These are phyloP conservation scores for Chalara sp. DNA, from an alignment of 2,329 filamentous ascomycete genomes.

Conservation along the genomic window DNA sequence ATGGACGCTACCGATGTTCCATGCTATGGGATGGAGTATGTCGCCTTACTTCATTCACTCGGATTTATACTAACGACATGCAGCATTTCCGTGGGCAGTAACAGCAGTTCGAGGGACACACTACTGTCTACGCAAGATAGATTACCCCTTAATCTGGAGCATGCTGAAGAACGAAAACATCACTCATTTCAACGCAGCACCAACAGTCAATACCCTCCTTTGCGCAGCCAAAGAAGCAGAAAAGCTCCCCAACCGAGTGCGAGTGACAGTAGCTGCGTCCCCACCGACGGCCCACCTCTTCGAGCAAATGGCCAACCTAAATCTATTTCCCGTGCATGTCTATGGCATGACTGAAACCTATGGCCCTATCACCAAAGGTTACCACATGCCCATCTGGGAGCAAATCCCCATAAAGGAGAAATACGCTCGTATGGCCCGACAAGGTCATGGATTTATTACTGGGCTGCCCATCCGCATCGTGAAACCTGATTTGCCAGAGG, in stretches of 20 bases:
- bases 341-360: slow-evolving; percentile 90
- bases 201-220: slow-evolving; percentile 91
- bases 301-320: slow-evolving; percentile 76
- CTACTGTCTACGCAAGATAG: slow-evolving; percentile 89
- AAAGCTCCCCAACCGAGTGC: slow-evolving; percentile 61
- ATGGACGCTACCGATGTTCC: slow-evolving; percentile 88
- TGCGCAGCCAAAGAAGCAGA: slow-evolving; percentile 74
- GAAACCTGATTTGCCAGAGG: slow-evolving; percentile 60
- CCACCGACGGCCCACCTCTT: slow-evolving; percentile 88
- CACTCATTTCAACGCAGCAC: slow-evolving; percentile 93
- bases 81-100: slow-evolving; percentile 88
- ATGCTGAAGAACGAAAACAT: slow-evolving; percentile 79
- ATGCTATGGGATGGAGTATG: slow-evolving; percentile 46
- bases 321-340: slow-evolving; percentile 85
- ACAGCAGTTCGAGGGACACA: slow-evolving; percentile 91
- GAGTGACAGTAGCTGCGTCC: slow-evolving; percentile 87
- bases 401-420: slow-evolving; percentile 64
- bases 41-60: slow-evolving; percentile 1
- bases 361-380: slow-evolving; percentile 91
- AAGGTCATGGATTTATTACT: slow-evolving; percentile 86
- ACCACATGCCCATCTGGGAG: slow-evolving; percentile 83
- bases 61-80: slow-evolving; percentile 24
- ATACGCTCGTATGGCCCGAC: slow-evolving; percentile 84
- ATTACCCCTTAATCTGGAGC: slow-evolving; percentile 89
- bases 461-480: slow-evolving; percentile 76